phyloP scores from a whole-genome alignment of 306 rosid genomes.

The Vigna mungo region DNA sequence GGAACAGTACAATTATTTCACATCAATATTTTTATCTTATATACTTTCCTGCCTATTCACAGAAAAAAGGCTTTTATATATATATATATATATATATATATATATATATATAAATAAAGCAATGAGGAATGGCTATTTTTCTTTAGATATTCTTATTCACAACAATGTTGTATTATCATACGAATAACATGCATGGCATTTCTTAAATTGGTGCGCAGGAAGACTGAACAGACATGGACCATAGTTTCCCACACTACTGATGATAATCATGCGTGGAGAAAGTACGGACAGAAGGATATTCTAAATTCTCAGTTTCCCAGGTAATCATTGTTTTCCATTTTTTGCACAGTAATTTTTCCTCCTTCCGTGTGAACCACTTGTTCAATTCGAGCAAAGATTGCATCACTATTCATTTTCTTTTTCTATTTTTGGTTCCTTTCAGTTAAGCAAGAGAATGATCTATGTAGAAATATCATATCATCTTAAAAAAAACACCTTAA shows the following conservation, averaged over 20 bases:
- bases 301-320: constrained; percentile 76
- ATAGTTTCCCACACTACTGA: constrained; percentile 41
- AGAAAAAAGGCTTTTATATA: neutral
- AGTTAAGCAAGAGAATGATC: constrained; percentile 6
- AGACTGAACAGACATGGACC: constrained; percentile 50
- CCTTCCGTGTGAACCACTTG: neutral
- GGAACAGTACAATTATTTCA: constrained; percentile 8
- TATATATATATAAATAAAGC: neutral
- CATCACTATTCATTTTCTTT: neutral
- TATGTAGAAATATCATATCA: neutral
- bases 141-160: neutral
- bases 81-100: neutral
- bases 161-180: neutral
- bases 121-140: neutral
- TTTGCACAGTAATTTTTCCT: neutral
- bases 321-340: constrained; percentile 49
- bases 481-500: neutral
- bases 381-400: neutral
- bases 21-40: neutral
- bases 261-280: constrained; percentile 79
- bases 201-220: constrained; percentile 57
- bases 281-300: constrained; percentile 91
- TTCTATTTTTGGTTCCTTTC: constrained; percentile 16
- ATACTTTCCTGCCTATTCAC: neutral
- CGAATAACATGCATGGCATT: constrained; percentile 36